Evolutionary conservation across 179 eudicot species (phyloP).

Genomic region (Actinidia arguta): DNA sequence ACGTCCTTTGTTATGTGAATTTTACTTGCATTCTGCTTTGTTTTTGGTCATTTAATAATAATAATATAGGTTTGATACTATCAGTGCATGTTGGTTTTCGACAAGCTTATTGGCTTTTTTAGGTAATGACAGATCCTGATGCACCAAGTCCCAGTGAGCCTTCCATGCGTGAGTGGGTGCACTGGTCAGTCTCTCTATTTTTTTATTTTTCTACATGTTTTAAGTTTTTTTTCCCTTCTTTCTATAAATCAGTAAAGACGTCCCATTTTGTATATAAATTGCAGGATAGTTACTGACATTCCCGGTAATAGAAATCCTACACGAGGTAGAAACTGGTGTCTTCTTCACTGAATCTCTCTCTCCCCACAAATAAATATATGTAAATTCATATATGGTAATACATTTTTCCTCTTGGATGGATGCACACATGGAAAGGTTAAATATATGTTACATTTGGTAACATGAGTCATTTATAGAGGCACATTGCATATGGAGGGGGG

Average conservation of each 20-base stretch:
- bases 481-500: not conserved
- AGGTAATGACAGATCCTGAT: slow-evolving; percentile 86
- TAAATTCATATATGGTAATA: not conserved
- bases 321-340: slow-evolving; percentile 11
- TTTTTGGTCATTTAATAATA: not conserved
- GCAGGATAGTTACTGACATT: slow-evolving; percentile 28
- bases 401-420: slow-evolving; percentile 3
- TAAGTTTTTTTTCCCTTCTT: not conserved
- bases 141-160: slow-evolving; percentile 89
- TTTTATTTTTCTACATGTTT: not conserved
- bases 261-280: not conserved
- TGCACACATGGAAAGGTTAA: not conserved
- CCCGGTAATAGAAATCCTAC: slow-evolving; percentile 24
- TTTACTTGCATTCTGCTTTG: not conserved
- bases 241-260: not conserved
- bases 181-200: slow-evolving; percentile 45
- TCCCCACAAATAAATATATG: not conserved
- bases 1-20: not conserved
- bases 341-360: slow-evolving; percentile 1
- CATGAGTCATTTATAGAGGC: not conserved
- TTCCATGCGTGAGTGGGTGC: slow-evolving; percentile 71
- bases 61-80: not conserved
- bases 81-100: not conserved
- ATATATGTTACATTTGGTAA: not conserved
- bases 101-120: slow-evolving; percentile 18